phyloP scores from a whole-genome alignment of 352 stramenopile species.

The Phytopythium aichiense region DNA sequence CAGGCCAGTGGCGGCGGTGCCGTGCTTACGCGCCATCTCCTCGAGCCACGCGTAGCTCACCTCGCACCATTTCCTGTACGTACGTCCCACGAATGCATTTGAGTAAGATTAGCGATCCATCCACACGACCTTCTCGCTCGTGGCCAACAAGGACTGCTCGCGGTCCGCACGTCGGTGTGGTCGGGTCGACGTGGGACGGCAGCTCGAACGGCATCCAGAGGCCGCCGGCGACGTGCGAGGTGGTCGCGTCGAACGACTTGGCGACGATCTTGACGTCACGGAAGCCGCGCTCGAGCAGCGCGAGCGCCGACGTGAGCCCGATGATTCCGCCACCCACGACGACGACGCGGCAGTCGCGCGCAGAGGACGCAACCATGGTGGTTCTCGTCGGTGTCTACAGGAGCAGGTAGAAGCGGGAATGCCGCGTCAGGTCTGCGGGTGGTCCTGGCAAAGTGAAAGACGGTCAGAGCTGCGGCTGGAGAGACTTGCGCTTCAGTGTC shows the following conservation, averaged over 20 bases:
- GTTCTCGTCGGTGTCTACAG: not conserved
- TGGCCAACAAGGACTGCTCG: not conserved
- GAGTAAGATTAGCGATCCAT: not conserved
- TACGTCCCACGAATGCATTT: not conserved
- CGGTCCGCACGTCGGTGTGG: conserved; percentile 29
- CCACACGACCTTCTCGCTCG: not conserved
- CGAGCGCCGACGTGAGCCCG: conserved; percentile 58
- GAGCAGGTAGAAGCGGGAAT: not conserved
- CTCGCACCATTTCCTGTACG: conserved; percentile 55
- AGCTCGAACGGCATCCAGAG: conserved; percentile 75
- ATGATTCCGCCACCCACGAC: conserved; percentile 69
- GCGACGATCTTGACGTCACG: conserved; percentile 40
- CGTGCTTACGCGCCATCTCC: conserved; percentile 30
- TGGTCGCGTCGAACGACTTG: conserved; percentile 46
- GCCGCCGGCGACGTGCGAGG: conserved; percentile 63
- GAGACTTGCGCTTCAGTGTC: not conserved
- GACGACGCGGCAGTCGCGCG: conserved; percentile 24
- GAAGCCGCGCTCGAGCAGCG: conserved; percentile 55
- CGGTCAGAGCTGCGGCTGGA: no score
- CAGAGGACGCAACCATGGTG: not conserved
- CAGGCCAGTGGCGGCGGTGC: conserved; percentile 42
- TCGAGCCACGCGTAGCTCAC: conserved; percentile 57
- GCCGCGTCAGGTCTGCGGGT: not conserved
- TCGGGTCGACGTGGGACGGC: conserved; percentile 23
- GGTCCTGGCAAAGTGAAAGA: not conserved